Percentiles rank a stretch among this genome's conserved stretches.
These are phyloP conservation scores for Prunus kanzakura DNA, from an alignment of 306 rosid genomes.

Conservation along the genomic window DNA sequence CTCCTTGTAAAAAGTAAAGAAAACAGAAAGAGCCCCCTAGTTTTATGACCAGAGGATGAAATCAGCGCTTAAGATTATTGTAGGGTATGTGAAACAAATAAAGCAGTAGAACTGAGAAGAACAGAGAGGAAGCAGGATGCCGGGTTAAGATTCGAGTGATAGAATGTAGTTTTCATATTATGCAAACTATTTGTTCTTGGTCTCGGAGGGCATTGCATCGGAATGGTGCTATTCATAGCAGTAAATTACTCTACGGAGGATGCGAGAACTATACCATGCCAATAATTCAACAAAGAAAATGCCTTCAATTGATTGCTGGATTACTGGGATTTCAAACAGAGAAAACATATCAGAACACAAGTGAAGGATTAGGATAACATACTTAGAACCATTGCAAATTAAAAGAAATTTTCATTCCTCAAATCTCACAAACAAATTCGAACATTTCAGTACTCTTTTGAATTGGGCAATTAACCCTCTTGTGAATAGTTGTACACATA, in stretches of 20 bases:
- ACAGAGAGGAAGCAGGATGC: background rate
- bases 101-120: background rate
- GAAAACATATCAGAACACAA: background rate
- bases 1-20: too few relatives aligned
- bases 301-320: background rate
- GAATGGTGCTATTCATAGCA: background rate
- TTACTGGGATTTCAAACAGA: background rate
- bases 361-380: background rate
- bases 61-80: too few relatives aligned
- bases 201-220: background rate
- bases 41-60: too few relatives aligned
- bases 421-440: conserved; percentile 5
- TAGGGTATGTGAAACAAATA: background rate
- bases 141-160: background rate
- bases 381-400: background rate
- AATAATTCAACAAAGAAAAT: background rate
- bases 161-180: too few relatives aligned
- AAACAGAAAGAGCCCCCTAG: too few relatives aligned
- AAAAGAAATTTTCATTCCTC: conserved; percentile 11
- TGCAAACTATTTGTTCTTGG: background rate
- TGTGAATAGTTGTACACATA: conserved; percentile 2
- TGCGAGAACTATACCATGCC: background rate
- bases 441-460: conserved; percentile 15
- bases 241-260: background rate
- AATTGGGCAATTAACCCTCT: conserved; percentile 22